Percentiles rank a stretch among this genome's conserved stretches.
Evolutionary conservation across 176 grass and related monocot genomes (phyloP).

Genomic region (Aegilops tauschii): DNA sequence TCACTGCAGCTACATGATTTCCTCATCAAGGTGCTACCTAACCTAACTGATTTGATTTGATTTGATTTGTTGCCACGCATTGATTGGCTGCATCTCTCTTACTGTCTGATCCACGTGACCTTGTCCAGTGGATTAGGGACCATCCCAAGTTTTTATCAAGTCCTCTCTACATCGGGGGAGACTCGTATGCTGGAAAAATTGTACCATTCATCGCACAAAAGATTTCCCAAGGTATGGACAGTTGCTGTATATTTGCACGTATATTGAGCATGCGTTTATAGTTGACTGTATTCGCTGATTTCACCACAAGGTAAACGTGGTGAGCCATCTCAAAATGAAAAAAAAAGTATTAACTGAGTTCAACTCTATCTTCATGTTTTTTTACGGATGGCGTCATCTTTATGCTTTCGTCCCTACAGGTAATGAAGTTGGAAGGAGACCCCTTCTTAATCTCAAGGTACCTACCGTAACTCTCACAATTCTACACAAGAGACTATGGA

Average conservation of each 20-base stretch:
- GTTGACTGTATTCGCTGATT: background rate
- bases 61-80: background rate
- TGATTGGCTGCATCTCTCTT: background rate
- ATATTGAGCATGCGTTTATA: background rate
- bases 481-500: too few relatives aligned
- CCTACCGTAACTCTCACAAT: too few relatives aligned
- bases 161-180: conserved; percentile 52
- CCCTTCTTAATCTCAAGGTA: too few relatives aligned
- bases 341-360: too few relatives aligned
- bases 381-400: too few relatives aligned
- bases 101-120: background rate
- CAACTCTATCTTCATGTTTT: too few relatives aligned
- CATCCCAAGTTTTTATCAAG: conserved; percentile 38
- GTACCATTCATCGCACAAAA: conserved; percentile 37
- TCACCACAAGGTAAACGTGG: background rate
- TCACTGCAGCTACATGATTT: conserved; percentile 38
- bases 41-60: too few relatives aligned
- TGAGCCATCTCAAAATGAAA: too few relatives aligned
- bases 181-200: conserved; percentile 51
- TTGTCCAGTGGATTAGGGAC: conserved; percentile 49
- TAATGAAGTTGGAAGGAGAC: too few relatives aligned
- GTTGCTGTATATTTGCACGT: background rate
- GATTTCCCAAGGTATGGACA: conserved; percentile 41
- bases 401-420: too few relatives aligned
- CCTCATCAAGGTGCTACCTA: conserved; percentile 40